Percentiles rank a stretch among this genome's conserved stretches.
Conservation (phyloP, 164 flowering plant species). For the Tetracentron sinense region DNA sequence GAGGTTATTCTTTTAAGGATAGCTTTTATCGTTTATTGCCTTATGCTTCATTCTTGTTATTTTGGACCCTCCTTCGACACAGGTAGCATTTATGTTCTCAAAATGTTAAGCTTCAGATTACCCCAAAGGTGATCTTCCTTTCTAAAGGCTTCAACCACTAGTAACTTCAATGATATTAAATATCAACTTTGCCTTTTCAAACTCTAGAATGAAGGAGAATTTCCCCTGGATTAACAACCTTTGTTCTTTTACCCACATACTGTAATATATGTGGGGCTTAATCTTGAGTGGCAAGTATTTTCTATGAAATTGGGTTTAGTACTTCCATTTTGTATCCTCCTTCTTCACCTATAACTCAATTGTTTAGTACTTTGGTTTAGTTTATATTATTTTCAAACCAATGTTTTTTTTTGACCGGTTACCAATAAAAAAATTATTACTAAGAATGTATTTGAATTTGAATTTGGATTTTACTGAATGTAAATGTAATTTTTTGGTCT, state of each 20-base stretch:
- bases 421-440: no score
- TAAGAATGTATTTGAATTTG: neutral
- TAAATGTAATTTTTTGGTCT: no score
- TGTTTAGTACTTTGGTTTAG: no score
- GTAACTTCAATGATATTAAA: neutral
- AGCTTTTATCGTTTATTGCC: neutral
- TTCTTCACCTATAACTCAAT: neutral
- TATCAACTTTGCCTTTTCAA: neutral
- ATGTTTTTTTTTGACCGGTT: no score
- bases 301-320: neutral
- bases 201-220: no score
- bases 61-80: neutral
- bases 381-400: no score
- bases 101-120: neutral
- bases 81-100: neutral
- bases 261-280: neutral
- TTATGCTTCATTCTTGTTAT: neutral
- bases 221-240: no score
- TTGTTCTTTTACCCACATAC: neutral
- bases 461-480: neutral
- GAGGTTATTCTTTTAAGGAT: conserved; percentile 73
- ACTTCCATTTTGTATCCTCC: neutral
- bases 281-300: neutral
- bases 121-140: neutral
- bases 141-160: no score